Conservation (phyloP, 345 rosid species). For the Moricandia moricandioides region DNA sequence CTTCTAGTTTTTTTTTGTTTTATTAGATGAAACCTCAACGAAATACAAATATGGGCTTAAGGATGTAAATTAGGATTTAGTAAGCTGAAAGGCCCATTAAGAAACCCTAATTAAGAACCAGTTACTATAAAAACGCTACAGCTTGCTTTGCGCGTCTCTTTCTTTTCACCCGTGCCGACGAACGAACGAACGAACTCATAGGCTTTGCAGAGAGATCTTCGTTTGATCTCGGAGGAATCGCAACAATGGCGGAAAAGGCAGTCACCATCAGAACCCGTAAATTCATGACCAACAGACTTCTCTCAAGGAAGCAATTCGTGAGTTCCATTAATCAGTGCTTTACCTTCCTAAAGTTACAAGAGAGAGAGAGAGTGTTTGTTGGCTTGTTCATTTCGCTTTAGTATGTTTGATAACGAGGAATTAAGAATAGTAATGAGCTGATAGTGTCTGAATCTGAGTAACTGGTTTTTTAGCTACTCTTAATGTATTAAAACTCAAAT, state of each 20-base stretch:
- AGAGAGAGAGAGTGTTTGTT: too few species aligned
- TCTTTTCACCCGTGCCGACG: constrained; percentile 34
- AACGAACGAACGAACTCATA: constrained; percentile 6
- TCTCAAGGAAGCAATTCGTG: constrained; percentile 97
- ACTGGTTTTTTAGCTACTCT: background rate
- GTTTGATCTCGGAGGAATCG: constrained; percentile 8
- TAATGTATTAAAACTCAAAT: background rate
- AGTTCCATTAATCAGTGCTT: constrained; percentile 24
- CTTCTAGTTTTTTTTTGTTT: background rate
- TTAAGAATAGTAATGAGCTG: background rate
- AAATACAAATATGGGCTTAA: background rate
- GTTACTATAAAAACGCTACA: constrained; percentile 10
- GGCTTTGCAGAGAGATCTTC: constrained; percentile 19
- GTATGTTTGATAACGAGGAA: background rate
- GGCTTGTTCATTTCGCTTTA: too few species aligned
- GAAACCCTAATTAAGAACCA: constrained; percentile 21
- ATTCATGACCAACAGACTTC: constrained; percentile 98
- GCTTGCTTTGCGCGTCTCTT: background rate
- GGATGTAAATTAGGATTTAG: background rate
- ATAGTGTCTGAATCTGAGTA: background rate
- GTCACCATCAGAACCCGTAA: constrained; percentile 85
- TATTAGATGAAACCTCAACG: background rate
- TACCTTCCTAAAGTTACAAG: too few species aligned
- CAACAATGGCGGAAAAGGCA: constrained; percentile 68
- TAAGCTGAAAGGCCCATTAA: constrained; percentile 31